These are phyloP conservation scores for Alternaria sp. DNA, from an alignment of 2,329 filamentous ascomycete species.

Conservation along the genomic window DNA sequence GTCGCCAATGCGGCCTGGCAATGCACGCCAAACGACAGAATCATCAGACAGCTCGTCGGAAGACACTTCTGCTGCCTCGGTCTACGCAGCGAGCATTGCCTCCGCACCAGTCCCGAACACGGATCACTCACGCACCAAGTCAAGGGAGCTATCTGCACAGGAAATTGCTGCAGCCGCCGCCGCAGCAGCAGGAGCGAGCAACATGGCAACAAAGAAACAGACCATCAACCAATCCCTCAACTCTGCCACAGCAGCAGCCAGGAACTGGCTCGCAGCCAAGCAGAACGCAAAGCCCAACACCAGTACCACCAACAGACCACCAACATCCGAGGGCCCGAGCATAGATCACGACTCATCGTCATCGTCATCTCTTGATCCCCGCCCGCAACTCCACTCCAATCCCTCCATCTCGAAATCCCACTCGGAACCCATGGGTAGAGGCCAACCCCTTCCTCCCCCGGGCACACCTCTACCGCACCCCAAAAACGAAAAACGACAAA, in stretches of 20 bases:
- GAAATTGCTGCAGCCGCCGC: constrained; percentile 31
- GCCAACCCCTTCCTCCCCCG: constrained; percentile 80
- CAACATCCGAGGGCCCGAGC: constrained; percentile 17
- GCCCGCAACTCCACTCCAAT: constrained; percentile 6
- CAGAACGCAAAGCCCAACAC: constrained; percentile 43
- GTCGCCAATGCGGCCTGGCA: constrained; percentile 53
- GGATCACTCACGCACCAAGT: constrained; percentile 18
- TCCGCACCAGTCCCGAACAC: constrained; percentile 11
- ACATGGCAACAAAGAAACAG: constrained; percentile 25
- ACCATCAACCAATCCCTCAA: constrained; percentile 46
- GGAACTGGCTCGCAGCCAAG: constrained; percentile 64
- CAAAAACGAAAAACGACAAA: constrained; percentile 60
- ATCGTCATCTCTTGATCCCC: constrained; percentile 1
- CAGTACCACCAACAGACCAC: constrained; percentile 14
- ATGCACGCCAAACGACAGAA: constrained; percentile 9
- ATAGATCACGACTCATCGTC: constrained; percentile 8
- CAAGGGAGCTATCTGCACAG: constrained; percentile 27
- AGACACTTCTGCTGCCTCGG: constrained; percentile 33
- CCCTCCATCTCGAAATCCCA: constrained; percentile 33
- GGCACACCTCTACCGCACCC: constrained; percentile 78
- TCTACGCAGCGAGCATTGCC: constrained; percentile 19
- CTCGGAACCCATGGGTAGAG: constrained; percentile 79
- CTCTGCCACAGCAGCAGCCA: constrained; percentile 62
- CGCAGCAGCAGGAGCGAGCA: constrained; percentile 25
- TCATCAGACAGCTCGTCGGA: constrained; percentile 23